Conservation (phyloP, 768 basidiomycete genomes). For the Boletus reticuloceps region DNA sequence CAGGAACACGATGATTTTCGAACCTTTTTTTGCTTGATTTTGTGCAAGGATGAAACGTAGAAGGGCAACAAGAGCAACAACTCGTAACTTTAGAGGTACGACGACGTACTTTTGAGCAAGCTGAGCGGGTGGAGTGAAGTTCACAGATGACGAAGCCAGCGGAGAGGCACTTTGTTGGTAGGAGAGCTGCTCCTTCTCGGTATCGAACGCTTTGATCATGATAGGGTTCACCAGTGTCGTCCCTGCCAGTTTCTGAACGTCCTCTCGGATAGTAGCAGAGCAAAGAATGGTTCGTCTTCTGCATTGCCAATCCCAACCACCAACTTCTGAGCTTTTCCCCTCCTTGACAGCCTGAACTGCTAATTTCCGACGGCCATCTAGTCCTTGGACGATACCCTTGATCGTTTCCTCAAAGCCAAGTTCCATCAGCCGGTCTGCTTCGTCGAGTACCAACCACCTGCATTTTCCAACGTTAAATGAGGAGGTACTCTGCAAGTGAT, state of each 20-base stretch:
- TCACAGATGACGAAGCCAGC: constrained; percentile 37
- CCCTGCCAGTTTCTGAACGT: constrained; percentile 91
- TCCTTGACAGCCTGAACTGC: constrained; percentile 65
- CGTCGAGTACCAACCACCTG: constrained; percentile 94
- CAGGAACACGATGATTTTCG: constrained; percentile 91
- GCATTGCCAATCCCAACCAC: constrained; percentile 82
- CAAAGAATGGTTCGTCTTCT: constrained; percentile 86
- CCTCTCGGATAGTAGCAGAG: constrained; percentile 94
- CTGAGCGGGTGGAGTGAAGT: constrained; percentile 93
- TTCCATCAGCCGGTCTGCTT: constrained; percentile 97
- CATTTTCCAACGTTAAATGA: constrained; percentile 92
- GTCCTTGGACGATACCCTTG: constrained; percentile 78
- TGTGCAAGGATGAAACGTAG: constrained; percentile 77
- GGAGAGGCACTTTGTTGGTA: constrained; percentile 15
- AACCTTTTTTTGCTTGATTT: constrained; percentile 47
- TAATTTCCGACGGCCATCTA: constrained; percentile 80
- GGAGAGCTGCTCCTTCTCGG: constrained; percentile 30
- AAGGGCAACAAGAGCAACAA: constrained; percentile 86
- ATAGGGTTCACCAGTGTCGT: constrained; percentile 74
- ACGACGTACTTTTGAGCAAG: constrained; percentile 88
- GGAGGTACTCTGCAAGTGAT: constrained; percentile 94
- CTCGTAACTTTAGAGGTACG: constrained; percentile 89
- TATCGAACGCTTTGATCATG: constrained; percentile 74
- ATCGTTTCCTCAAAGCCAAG: constrained; percentile 97
- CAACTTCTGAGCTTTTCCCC: constrained; percentile 67